Evolutionary conservation across 1,284 basidiomycete genomes (phyloP).

Genomic region (Vanrija pseudolonga): DNA sequence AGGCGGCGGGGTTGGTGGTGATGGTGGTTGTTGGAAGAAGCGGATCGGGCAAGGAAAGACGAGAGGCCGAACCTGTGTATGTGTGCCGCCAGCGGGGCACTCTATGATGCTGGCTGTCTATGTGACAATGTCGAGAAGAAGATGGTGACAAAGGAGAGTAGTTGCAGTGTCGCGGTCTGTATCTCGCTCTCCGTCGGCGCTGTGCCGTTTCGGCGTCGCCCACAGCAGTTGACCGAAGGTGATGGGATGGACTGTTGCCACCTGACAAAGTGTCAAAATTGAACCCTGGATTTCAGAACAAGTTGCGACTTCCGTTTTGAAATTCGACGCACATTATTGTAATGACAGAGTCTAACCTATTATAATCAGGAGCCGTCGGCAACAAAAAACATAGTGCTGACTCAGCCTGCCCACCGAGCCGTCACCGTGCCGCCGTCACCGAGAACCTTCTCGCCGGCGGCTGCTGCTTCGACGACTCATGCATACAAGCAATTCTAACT

Average conservation of each 20-base stretch:
- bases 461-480: neutral
- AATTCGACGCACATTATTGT: too few relatives aligned
- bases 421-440: neutral
- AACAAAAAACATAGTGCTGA: neutral
- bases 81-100: too few relatives aligned
- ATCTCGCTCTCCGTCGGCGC: too few relatives aligned
- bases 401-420: neutral
- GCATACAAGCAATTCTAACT: neutral
- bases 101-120: neutral
- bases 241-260: neutral
- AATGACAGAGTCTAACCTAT: too few relatives aligned
- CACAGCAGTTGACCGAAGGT: neutral
- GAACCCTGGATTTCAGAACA: neutral
- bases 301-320: too few relatives aligned
- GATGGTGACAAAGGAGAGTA: neutral
- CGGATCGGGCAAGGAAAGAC: too few relatives aligned
- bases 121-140: neutral
- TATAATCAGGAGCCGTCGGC: neutral
- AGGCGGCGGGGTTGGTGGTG: too few relatives aligned
- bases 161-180: too few relatives aligned
- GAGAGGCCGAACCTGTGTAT: too few relatives aligned
- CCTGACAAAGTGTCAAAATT: neutral
- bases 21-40: too few relatives aligned
- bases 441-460: neutral
- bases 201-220: too few relatives aligned